These are phyloP conservation scores for Asterophora parasitica DNA, from an alignment of 768 basidiomycete genomes.

Conservation along the genomic window DNA sequence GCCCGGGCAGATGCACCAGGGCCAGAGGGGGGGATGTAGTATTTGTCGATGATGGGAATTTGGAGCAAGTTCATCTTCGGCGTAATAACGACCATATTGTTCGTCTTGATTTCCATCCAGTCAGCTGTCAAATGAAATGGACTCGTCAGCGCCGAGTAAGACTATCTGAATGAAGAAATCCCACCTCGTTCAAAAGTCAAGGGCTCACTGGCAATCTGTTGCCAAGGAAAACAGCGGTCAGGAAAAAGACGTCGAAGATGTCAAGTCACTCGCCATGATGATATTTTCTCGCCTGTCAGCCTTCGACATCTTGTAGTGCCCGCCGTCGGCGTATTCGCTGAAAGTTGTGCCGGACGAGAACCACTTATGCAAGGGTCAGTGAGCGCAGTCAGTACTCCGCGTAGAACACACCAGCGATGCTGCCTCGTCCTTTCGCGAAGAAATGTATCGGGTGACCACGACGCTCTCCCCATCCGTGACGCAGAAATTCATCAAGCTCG, in stretches of 20 bases:
- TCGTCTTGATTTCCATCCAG: slow-evolving; percentile 99
- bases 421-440: slow-evolving; percentile 86
- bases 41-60: slow-evolving; percentile 92
- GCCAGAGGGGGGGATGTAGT: slow-evolving; percentile 84
- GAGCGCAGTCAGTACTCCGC: neutral
- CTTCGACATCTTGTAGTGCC: slow-evolving; percentile 94
- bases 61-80: slow-evolving; percentile 94
- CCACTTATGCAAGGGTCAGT: slow-evolving; percentile 47
- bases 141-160: slow-evolving; percentile 2
- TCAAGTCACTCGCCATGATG: slow-evolving; percentile 60
- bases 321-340: slow-evolving; percentile 82
- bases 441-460: slow-evolving; percentile 92
- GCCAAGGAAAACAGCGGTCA: slow-evolving; percentile 6
- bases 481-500: slow-evolving; percentile 92
- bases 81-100: slow-evolving; percentile 92
- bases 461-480: slow-evolving; percentile 95
- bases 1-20: slow-evolving; percentile 64
- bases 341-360: slow-evolving; percentile 95
- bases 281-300: slow-evolving; percentile 94
- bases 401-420: slow-evolving; percentile 66
- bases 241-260: slow-evolving; percentile 5
- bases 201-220: slow-evolving; percentile 86
- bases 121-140: slow-evolving; percentile 50
- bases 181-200: slow-evolving; percentile 92
- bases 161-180: slow-evolving; percentile 6